A percentile compares a stretch with the other conserved stretches of the same genome.
These are phyloP conservation scores for Sideroxylon spinosum DNA, from an alignment of 179 eudicot genomes.

Conservation along the genomic window DNA sequence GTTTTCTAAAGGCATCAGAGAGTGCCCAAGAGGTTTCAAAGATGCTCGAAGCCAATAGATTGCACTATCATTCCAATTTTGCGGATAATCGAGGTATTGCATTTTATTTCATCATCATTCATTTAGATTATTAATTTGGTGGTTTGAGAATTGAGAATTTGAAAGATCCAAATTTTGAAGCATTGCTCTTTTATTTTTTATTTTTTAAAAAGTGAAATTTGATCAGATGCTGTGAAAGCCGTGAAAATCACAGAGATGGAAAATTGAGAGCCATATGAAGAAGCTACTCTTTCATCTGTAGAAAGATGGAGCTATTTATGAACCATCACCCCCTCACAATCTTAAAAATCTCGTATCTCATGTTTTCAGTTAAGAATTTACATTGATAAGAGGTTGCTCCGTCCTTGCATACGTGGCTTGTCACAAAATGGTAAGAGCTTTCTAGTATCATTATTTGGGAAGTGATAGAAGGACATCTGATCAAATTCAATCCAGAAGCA, in stretches of 20 bases:
- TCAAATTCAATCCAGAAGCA: neutral
- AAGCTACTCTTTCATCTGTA: too few species aligned
- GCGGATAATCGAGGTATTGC: constrained; percentile 62
- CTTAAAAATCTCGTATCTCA: too few species aligned
- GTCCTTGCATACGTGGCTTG: neutral
- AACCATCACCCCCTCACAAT: too few species aligned
- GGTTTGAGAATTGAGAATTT: neutral
- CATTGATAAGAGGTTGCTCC: too few species aligned
- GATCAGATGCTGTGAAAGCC: neutral
- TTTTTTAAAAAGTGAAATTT: neutral
- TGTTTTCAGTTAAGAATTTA: too few species aligned
- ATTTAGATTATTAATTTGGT: neutral
- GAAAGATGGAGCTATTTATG: too few species aligned
- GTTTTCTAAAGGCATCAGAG: constrained; percentile 66
- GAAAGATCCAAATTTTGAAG: neutral
- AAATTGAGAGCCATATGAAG: neutral
- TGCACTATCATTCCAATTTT: constrained; percentile 89
- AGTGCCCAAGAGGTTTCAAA: constrained; percentile 77
- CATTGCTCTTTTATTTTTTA: neutral
- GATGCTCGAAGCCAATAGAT: constrained; percentile 79
- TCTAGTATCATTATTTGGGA: neutral
- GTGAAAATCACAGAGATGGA: neutral
- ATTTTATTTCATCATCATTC: neutral
- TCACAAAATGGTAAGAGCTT: neutral
- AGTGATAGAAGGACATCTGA: neutral